phyloP scores from a whole-genome alignment of 352 stramenopile genomes.

The Phytophthora tubulina region DNA sequence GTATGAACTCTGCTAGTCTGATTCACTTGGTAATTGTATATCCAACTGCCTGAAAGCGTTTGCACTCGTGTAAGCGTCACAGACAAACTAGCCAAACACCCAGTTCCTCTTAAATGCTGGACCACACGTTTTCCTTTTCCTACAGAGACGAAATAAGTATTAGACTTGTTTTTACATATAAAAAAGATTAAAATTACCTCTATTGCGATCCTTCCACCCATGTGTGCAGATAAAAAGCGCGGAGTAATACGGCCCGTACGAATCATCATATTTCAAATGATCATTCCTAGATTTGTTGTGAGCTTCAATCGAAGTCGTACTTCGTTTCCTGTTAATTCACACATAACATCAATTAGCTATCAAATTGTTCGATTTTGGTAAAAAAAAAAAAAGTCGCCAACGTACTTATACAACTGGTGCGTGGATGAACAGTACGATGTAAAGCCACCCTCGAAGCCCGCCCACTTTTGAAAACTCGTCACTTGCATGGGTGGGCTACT shows the following conservation, averaged over 20 bases:
- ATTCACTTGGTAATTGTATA: background rate
- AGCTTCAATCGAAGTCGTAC: background rate
- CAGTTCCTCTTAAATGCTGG: background rate
- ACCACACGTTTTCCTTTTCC: background rate
- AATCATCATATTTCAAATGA: background rate
- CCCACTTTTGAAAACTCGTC: too few species aligned
- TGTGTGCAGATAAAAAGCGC: background rate
- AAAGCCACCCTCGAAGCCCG: background rate
- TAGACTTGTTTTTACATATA: background rate
- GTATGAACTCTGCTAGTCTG: background rate
- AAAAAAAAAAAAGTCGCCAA: background rate
- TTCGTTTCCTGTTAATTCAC: background rate
- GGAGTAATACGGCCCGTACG: background rate
- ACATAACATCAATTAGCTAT: background rate
- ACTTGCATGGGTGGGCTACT: too few species aligned
- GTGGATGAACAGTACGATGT: background rate
- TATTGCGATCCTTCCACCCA: background rate
- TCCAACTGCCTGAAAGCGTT: background rate
- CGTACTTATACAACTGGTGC: background rate
- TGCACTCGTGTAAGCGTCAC: background rate
- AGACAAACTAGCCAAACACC: background rate
- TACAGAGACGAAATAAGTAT: background rate
- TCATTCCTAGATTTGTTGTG: background rate
- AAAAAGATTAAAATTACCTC: slow-evolving; percentile 1
- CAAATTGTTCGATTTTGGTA: background rate